A percentile compares a stretch with the other conserved stretches of the same genome.
These are phyloP conservation scores for Ustilago tritici DNA, from an alignment of 1,284 basidiomycete genomes.

Conservation along the genomic window DNA sequence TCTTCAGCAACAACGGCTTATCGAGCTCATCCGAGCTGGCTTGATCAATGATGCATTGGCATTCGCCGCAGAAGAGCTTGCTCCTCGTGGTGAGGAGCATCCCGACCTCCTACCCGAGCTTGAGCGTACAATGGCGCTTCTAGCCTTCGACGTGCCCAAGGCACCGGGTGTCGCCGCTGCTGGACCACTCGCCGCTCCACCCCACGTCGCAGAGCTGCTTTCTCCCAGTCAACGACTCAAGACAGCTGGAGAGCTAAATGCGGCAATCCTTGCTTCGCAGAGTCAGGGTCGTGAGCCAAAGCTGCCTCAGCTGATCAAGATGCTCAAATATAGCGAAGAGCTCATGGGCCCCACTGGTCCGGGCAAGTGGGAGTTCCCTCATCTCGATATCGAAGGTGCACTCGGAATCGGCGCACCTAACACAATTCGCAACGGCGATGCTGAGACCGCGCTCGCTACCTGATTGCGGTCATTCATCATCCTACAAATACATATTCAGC, in stretches of 20 bases:
- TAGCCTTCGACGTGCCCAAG: conserved; percentile 80
- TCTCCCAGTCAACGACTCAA: conserved; percentile 87
- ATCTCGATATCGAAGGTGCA: conserved; percentile 51
- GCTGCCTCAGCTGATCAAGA: conserved; percentile 83
- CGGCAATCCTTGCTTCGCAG: conserved; percentile 89
- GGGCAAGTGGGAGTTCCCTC: conserved; percentile 60
- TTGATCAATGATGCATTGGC: conserved; percentile 82
- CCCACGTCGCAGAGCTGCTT: conserved; percentile 79
- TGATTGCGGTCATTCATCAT: conserved; percentile 7
- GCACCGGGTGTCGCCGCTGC: conserved; percentile 22
- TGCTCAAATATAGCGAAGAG: conserved; percentile 88
- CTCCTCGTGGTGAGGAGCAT: conserved; percentile 92
- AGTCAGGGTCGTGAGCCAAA: conserved; percentile 93
- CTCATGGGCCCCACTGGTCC: conserved; percentile 76
- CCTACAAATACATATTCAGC: not conserved
- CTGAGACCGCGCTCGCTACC: conserved; percentile 16
- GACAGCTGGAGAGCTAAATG: conserved; percentile 90
- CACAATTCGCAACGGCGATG: conserved; percentile 13
- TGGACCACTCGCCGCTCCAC: conserved; percentile 71
- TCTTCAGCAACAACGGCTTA: conserved; percentile 91
- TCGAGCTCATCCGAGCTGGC: conserved; percentile 90
- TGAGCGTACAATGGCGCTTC: conserved; percentile 92
- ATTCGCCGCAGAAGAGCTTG: conserved; percentile 93
- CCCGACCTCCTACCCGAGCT: conserved; percentile 91
- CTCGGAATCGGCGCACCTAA: conserved; percentile 26